Evolutionary conservation across 345 rosid species (phyloP), one percentile per base, ranked within the genome.

Genomic region (Aquilaria yunnanensis): DNA sequence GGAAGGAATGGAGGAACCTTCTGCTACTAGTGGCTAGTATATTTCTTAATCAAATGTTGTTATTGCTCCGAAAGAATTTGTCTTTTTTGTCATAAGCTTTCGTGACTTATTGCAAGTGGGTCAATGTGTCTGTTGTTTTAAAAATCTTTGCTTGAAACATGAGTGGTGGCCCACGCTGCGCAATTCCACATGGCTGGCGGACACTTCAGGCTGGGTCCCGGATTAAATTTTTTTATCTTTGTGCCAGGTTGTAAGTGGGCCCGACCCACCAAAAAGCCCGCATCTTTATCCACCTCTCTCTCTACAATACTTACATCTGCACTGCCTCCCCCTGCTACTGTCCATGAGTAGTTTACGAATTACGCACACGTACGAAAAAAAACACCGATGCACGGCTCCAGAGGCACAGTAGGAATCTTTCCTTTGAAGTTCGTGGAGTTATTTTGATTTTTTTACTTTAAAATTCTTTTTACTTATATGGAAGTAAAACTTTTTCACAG

Each of bases 241-340:
- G 55, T 63, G 80, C 78, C 78, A 74, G 76, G 70, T 53, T 66
- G 80, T 64, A 16, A 55, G 73, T 74, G 70, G 80, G 82, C 29
- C 73, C 62, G 10, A 3, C 46, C 10, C 59, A 47, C 64, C 50
- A 23, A 14, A 57, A 43, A 57, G 54, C 61, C 81, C 80, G 8
- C 43, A 37, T 7, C 43, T 37, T 37, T 37, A 3, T 37, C 43
- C 43, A 1, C 7, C 7, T 37, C 43, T 37, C 7, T 37, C 7
- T 37, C 43, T 23, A 0, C 43, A 37, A 37, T 37, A 5, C 23
- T 23, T 23, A 23, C 23, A 23, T 37, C 43, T 37, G 43, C 43
- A 5, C 5, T 37, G 43, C 43, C 7, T 37, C 8, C 23, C 23
- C 23, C 23, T 23, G 23, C 23, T 23, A 23, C 23, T 23, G 1